Conservation (phyloP, 129 eudicot species). For the Glebionis coronaria region DNA sequence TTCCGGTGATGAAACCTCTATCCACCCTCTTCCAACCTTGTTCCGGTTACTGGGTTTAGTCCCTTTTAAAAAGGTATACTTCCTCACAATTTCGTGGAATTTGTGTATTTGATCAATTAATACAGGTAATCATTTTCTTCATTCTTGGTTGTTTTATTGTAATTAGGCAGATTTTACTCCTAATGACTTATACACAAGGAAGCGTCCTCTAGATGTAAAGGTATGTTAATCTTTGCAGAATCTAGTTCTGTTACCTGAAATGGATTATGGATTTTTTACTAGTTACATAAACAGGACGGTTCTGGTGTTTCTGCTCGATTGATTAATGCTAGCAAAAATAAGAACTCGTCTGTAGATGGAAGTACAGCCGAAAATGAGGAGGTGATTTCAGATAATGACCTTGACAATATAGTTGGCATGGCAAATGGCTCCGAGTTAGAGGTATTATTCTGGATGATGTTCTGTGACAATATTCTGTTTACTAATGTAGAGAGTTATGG, state of each 20-base stretch:
- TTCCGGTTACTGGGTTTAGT: constrained; percentile 70
- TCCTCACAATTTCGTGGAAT: neutral
- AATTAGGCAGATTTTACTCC: constrained; percentile 86
- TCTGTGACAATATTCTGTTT: neutral
- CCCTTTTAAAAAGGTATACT: constrained; percentile 77
- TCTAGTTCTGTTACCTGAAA: neutral
- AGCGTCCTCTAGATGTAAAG: constrained; percentile 59
- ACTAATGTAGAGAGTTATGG: neutral
- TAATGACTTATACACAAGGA: constrained; percentile 65
- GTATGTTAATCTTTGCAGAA: constrained; percentile 28
- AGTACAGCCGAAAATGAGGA: constrained; percentile 61
- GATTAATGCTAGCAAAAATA: constrained; percentile 41
- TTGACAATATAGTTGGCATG: constrained; percentile 85
- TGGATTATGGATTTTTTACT: constrained; percentile 19
- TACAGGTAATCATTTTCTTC: neutral
- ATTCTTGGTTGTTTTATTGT: constrained; percentile 16
- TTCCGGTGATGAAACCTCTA: constrained; percentile 58
- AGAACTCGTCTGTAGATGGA: constrained; percentile 46
- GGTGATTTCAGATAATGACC: constrained; percentile 73
- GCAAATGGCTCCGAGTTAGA: constrained; percentile 78
- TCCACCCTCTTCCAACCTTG: constrained; percentile 83
- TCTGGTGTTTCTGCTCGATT: constrained; percentile 50
- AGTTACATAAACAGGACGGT: constrained; percentile 51
- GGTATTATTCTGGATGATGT: constrained; percentile 38
- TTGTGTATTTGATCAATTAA: neutral